A percentile compares a stretch with the other conserved stretches of the same genome.
Conservation (phyloP, 2,329 filamentous ascomycete genomes). For the Scopulariopsis brevicaulis region DNA sequence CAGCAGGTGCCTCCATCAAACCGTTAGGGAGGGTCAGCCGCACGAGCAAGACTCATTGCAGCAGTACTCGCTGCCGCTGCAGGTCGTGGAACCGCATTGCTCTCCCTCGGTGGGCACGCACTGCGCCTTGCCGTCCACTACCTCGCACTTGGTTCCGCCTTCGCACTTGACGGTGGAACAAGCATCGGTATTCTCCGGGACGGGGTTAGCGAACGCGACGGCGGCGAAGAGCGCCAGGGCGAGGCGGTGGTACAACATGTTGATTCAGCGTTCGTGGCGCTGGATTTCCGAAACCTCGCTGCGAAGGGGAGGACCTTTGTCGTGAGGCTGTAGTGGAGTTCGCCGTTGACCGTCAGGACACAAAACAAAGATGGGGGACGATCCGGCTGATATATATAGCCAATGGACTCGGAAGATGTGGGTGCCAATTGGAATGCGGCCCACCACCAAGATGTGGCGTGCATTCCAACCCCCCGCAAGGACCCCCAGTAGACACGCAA, state of each 20-base stretch:
- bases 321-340: neutral
- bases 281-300: neutral
- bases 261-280: neutral
- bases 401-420: neutral
- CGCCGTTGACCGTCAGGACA: neutral
- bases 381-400: neutral
- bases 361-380: neutral
- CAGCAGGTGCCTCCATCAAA: no score
- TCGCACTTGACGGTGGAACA: neutral
- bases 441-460: neutral
- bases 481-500: neutral
- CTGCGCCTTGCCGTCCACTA: neutral
- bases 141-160: neutral
- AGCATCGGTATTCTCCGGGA: neutral
- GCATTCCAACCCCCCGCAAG: neutral
- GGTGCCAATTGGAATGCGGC: neutral
- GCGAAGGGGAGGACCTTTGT: neutral
- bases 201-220: neutral
- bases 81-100: neutral
- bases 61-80: conserved; percentile 6
- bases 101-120: neutral
- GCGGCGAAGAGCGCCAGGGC: neutral
- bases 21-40: no score
- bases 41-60: no score
- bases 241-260: neutral